Percentiles rank a stretch among this genome's conserved stretches.
These are phyloP conservation scores for Petunia hybrid DNA, from an alignment of 305 asterid species.

Conservation along the genomic window DNA sequence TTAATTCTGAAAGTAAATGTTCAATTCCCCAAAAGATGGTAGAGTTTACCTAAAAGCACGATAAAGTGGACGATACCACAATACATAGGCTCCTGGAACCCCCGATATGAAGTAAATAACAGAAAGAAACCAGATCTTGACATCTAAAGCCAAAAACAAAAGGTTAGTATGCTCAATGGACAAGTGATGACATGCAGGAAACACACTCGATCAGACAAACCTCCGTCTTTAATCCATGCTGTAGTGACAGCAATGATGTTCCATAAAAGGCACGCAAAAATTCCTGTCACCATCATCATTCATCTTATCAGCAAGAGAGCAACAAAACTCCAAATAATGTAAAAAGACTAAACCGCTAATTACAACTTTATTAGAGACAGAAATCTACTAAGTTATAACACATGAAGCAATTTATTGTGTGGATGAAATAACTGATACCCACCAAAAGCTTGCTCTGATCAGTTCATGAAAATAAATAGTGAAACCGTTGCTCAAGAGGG, in stretches of 20 bases:
- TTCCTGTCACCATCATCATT: conserved; percentile 57
- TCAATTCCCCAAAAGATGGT: conserved; percentile 2
- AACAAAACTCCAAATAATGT: not conserved
- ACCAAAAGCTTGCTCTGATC: not conserved
- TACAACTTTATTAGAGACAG: not conserved
- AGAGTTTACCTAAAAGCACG: conserved; percentile 79
- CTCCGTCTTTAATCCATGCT: conserved; percentile 90
- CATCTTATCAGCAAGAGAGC: conserved; percentile 3
- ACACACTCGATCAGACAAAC: conserved; percentile 46
- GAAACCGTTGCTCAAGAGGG: not conserved
- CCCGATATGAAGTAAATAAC: conserved; percentile 91
- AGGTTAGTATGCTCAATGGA: not conserved
- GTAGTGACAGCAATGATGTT: conserved; percentile 82
- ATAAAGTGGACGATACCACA: conserved; percentile 98
- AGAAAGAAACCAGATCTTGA: conserved; percentile 92
- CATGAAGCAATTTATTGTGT: not conserved
- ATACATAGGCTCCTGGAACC: conserved; percentile 91
- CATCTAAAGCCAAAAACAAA: conserved; percentile 47
- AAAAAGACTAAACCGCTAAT: not conserved
- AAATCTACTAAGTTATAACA: not conserved
- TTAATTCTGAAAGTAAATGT: conserved; percentile 19
- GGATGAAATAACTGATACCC: not conserved
- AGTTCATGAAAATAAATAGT: not conserved
- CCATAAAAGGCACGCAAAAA: conserved; percentile 77
- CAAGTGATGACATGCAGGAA: not conserved